Percentiles rank a stretch among this genome's conserved stretches.
These are phyloP conservation scores for Aspergillus fischeri DNA, from an alignment of 2,329 filamentous ascomycete genomes.

Conservation along the genomic window DNA sequence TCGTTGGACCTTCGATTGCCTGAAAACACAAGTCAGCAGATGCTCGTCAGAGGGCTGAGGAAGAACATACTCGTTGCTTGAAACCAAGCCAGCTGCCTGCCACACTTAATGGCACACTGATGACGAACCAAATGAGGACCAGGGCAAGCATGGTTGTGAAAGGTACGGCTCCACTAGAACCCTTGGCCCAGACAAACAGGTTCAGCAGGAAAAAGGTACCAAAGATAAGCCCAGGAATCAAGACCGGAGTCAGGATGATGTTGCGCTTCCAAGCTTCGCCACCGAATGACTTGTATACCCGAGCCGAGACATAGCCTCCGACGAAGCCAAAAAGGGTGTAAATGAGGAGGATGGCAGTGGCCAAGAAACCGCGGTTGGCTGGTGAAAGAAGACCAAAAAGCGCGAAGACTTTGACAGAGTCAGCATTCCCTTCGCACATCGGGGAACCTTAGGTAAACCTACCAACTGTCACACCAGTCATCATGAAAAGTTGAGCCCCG, in stretches of 20 bases:
- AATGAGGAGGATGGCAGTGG: constrained; percentile 86
- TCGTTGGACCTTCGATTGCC: constrained; percentile 73
- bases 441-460: constrained; percentile 19
- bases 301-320: constrained; percentile 82
- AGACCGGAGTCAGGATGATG: constrained; percentile 78
- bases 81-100: constrained; percentile 92
- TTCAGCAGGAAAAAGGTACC: constrained; percentile 86
- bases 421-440: background rate
- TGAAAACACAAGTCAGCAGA: constrained; percentile 22
- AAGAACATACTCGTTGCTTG: constrained; percentile 53
- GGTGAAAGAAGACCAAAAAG: constrained; percentile 92
- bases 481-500: constrained; percentile 93
- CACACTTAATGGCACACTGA: constrained; percentile 87
- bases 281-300: constrained; percentile 90
- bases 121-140: constrained; percentile 91
- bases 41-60: background rate
- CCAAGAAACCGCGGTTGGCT: constrained; percentile 89
- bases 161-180: constrained; percentile 88
- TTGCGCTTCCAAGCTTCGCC: constrained; percentile 94
- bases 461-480: constrained; percentile 88
- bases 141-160: constrained; percentile 96
- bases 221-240: constrained; percentile 86
- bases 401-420: constrained; percentile 60
- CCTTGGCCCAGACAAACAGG: constrained; percentile 91
- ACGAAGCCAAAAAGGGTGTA: constrained; percentile 92